Evolutionary conservation across 2,329 filamentous ascomycete species (phyloP), one percentile per base, ranked within the genome.

Genomic region (Zymoseptoria crescenta): DNA sequence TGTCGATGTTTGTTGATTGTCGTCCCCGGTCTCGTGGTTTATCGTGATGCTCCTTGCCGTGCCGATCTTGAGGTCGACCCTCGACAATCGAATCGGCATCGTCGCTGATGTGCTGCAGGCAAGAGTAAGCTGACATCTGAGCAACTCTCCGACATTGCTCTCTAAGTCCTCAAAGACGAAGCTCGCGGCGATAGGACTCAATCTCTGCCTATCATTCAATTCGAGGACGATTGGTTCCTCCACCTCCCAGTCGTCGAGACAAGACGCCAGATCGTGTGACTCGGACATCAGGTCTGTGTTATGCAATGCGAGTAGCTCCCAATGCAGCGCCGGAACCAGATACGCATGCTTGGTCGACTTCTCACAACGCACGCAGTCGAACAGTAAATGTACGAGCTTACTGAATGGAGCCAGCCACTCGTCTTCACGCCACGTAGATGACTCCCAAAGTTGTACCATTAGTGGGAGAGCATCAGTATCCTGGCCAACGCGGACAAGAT

Each of bases 331-430:
- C 28, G 84, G 65, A 58, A 83, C 71, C 0, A 77, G 76, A 60
- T 80, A 78, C 16, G 70, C 69, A 64, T 83, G 59, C 24, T 58
- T 45, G 75, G 8, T 74, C 58, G 51, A 56, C 51, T 35, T 64
- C 56, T 58, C 56, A n/a, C 16, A 81, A 27, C 7, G 54, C 16
- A 57, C 81, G 66, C 81, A 83, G 59, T 82, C 77, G 61, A 83
- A 76, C 45, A 86, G 71, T 8, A 77, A 73, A 74, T 77, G 80
- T 51, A 81, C 74, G 49, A 84, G 77, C 49, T 80, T 77, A 56
- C 75, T 76, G 62, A 84, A 81, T 3, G 84, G 74, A 49, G 73
- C 69, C 77, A 80, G 83, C 83, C 84, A 87, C n/a, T 80, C 77
- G 66, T 83, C 79, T 50, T 71, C 72, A 52, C 84, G 79, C 84